Percentiles rank a stretch among this genome's conserved stretches.
These are phyloP conservation scores for Thelonectria rubi DNA, from an alignment of 2,329 filamentous ascomycete species.

Conservation along the genomic window DNA sequence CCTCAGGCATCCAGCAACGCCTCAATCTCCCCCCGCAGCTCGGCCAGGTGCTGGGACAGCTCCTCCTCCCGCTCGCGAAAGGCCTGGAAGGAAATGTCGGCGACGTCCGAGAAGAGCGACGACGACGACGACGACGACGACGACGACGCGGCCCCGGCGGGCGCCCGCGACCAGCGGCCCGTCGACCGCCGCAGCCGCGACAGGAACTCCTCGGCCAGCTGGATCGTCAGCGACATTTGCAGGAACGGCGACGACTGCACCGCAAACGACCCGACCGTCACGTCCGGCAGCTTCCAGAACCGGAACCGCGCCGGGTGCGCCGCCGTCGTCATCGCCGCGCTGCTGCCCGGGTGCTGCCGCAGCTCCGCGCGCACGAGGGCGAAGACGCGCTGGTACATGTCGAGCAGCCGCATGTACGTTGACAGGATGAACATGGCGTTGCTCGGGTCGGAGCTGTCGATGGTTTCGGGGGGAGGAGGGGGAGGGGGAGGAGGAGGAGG, in stretches of 20 bases:
- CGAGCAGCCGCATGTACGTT: conserved; percentile 51
- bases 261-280: conserved; percentile 52
- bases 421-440: conserved; percentile 52
- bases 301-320: conserved; percentile 44
- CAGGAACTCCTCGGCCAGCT: conserved; percentile 54
- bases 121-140: conserved; percentile 24
- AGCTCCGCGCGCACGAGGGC: conserved; percentile 48
- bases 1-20: conserved; percentile 41
- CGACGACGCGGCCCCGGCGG: no score
- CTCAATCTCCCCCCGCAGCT: conserved; percentile 48
- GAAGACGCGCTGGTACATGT: conserved; percentile 53
- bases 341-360: conserved; percentile 34
- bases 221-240: conserved; percentile 54
- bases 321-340: conserved; percentile 24
- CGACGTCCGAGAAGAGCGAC: conserved; percentile 48
- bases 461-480: conserved; percentile 11
- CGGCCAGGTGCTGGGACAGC: conserved; percentile 45
- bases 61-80: conserved; percentile 48
- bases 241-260: conserved; percentile 52
- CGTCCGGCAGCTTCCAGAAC: conserved; percentile 53
- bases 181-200: conserved; percentile 48
- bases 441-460: conserved; percentile 47
- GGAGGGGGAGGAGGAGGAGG: neutral
- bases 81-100: conserved; percentile 44
- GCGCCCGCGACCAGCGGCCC: conserved; percentile 38